Base-by-base conservation (phyloP, 805 yeast genomes). In the Starmerella asiatica region DNA sequence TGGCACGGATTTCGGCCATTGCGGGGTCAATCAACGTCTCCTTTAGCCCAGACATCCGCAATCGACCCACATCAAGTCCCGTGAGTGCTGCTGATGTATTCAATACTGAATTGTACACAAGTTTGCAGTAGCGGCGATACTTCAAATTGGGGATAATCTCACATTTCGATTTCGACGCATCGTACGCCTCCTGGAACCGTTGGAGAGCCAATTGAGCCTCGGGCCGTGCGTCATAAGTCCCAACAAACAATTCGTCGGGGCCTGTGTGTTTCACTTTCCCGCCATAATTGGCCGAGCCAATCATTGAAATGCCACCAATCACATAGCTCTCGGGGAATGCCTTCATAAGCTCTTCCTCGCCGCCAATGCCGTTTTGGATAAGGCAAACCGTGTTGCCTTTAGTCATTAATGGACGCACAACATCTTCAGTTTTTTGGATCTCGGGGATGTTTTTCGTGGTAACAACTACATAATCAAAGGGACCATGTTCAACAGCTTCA, bases 371-470 rank as follows among this genome's bases (percentile, higher is more conserved):
- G 53, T 76, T 77, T 56, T 77, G 84, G 38, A 78, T 59, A 40
- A 79, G 62, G 2, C 78, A 68, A 32, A 76, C 59, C 12, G 71
- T 58, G 5, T 78, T 68, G 29, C 57, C 60, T 1, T 64, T 56
- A 26, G 70, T 60, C 29, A 77, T 67, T 4, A 71, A 74, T 0
- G 73, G 70, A 9, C 51, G 65, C 29, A 67, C 64, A 33, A 76
- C 53, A 11, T 73, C 75, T 48, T 69, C 76, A 15, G 73, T 58
- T 34, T 65, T 63, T 41, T 63, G 57, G 7, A 79, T 58, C 50
- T 79, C 86, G 3, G 85, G 85, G 19, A 74, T 65, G 52, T 71
- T 75, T 53, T 79, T 79, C 36, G 79, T 73, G 32, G 75, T 61
- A 24, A 79, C 70, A 5, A 77, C 64, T 26, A 76, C 64, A 51